These are phyloP conservation scores for Phylloporus scabripes DNA, from an alignment of 768 basidiomycete species.

Conservation along the genomic window DNA sequence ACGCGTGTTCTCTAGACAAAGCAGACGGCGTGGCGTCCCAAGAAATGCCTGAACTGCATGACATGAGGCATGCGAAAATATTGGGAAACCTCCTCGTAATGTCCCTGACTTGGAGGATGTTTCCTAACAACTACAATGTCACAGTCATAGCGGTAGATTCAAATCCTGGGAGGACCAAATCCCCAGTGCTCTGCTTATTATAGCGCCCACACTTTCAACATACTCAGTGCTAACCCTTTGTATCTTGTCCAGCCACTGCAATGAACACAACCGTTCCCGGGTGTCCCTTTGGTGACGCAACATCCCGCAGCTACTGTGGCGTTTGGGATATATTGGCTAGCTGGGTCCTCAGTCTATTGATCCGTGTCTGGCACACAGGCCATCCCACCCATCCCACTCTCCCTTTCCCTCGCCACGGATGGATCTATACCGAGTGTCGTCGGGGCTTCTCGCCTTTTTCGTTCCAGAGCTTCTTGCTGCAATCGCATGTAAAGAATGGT, in stretches of 20 bases:
- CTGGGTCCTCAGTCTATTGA: background rate
- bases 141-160: no score
- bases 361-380: slow-evolving; percentile 1
- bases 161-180: no score
- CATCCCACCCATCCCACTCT: background rate
- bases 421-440: background rate
- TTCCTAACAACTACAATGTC: no score
- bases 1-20: no score
- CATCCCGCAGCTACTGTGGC: background rate
- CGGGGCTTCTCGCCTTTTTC: background rate
- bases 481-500: background rate
- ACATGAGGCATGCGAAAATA: no score
- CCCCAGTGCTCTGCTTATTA: no score
- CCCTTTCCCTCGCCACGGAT: background rate
- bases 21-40: no score
- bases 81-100: no score
- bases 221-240: no score
- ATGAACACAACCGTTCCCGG: background rate
- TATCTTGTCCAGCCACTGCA: background rate
- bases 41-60: no score
- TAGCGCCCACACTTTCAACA: no score
- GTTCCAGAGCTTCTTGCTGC: background rate
- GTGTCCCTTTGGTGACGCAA: background rate
- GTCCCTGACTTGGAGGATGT: no score
- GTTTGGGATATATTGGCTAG: background rate